Evolutionary conservation across 2,329 filamentous ascomycete genomes (phyloP).

Genomic region (Sclerotinia nivalis): DNA sequence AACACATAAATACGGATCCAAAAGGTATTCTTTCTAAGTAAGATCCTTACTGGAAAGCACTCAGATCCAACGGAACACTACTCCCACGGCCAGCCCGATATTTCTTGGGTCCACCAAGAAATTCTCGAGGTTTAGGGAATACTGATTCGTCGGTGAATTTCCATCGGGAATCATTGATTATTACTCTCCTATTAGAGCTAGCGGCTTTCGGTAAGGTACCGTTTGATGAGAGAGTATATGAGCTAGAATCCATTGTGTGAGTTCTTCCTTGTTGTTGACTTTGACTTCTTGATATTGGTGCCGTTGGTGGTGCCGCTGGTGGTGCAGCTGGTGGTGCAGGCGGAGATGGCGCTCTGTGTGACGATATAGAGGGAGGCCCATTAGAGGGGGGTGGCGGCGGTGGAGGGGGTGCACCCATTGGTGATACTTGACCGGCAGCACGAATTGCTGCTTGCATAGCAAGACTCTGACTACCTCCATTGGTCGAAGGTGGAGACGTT

Average conservation of each 20-base stretch:
- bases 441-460: constrained; percentile 50
- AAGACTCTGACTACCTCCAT: constrained; percentile 42
- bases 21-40: constrained; percentile 6
- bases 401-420: constrained; percentile 44
- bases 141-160: constrained; percentile 80
- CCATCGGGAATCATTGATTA: constrained; percentile 79
- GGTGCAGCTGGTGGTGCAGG: constrained; percentile 37
- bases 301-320: constrained; percentile 38
- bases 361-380: constrained; percentile 42
- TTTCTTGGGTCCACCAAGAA: constrained; percentile 69
- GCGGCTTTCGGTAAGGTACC: constrained; percentile 52
- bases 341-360: constrained; percentile 45
- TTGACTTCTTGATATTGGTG: constrained; percentile 44
- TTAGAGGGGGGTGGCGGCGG: constrained; percentile 42
- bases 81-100: constrained; percentile 92
- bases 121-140: constrained; percentile 83
- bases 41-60: constrained; percentile 44
- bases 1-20: constrained; percentile 15
- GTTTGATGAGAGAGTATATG: constrained; percentile 71
- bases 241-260: constrained; percentile 68
- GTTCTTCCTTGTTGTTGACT: constrained; percentile 53
- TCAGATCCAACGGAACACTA: constrained; percentile 87
- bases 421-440: constrained; percentile 47
- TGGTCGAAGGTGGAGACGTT: constrained; percentile 43
- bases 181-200: constrained; percentile 50